Percentiles rank a stretch among this genome's conserved stretches.
phyloP scores from a whole-genome alignment of 1,139 yeast species.

The Yamadazyma spencermartinsiae region DNA sequence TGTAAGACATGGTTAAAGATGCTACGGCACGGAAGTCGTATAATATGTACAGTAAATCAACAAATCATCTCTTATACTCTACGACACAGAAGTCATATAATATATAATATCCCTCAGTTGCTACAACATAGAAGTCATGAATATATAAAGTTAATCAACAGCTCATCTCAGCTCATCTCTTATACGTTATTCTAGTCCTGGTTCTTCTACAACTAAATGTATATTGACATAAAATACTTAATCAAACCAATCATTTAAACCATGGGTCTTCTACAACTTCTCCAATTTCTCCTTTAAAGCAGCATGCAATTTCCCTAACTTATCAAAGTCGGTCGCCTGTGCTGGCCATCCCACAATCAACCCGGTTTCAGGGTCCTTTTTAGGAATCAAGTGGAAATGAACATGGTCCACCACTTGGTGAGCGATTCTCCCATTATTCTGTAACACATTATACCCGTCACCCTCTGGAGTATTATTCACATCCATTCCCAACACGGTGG shows the following conservation, averaged over 20 bases:
- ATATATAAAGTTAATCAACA: too few species aligned
- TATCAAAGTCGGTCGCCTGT: constrained; percentile 70
- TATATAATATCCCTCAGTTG: too few species aligned
- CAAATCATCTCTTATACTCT: too few species aligned
- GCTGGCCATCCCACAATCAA: constrained; percentile 91
- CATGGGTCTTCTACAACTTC: constrained; percentile 17
- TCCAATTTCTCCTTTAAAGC: constrained; percentile 57
- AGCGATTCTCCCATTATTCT: constrained; percentile 91
- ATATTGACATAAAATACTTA: too few species aligned
- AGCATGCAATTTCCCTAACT: constrained; percentile 65
- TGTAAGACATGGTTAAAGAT: constrained; percentile 16
- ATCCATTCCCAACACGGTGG: constrained; percentile 66
- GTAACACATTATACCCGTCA: constrained; percentile 82
- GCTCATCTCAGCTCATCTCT: too few species aligned
- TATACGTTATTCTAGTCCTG: too few species aligned
- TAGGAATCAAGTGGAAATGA: constrained; percentile 95
- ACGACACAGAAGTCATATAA: too few species aligned
- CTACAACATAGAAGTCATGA: too few species aligned
- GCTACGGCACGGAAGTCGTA: too few species aligned
- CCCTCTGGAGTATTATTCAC: constrained; percentile 62
- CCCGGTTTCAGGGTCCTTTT: constrained; percentile 68
- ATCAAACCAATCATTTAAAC: too few species aligned
- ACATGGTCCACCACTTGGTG: constrained; percentile 95
- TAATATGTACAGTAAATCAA: too few species aligned
- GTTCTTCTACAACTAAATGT: too few species aligned